phyloP scores from a whole-genome alignment of 2,329 filamentous ascomycete species.

The Penicillium sp. region DNA sequence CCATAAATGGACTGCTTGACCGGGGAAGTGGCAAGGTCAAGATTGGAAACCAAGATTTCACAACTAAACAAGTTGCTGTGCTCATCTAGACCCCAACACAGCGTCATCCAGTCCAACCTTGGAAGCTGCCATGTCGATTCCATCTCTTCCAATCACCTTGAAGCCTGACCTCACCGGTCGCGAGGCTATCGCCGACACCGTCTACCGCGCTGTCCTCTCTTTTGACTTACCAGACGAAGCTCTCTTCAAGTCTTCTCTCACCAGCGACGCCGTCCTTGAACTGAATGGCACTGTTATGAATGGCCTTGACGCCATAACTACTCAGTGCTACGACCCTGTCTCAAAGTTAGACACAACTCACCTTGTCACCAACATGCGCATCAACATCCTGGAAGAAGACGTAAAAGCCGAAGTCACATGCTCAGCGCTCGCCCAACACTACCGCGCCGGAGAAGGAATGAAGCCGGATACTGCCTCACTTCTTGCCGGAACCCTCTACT shows the following conservation, averaged over 20 bases:
- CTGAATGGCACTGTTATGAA: conserved; percentile 22
- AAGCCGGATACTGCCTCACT: conserved; percentile 24
- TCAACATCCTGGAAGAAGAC: conserved; percentile 14
- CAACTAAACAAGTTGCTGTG: too few species aligned
- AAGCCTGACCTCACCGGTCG: conserved; percentile 22
- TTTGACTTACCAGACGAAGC: conserved; percentile 30
- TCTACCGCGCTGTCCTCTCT: conserved; percentile 30
- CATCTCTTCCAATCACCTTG: too few species aligned
- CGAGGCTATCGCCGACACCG: conserved; percentile 36
- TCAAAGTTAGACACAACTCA: conserved; percentile 33
- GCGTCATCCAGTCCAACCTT: too few species aligned
- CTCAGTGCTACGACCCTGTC: conserved; percentile 21
- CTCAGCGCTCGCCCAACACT: conserved; percentile 24
- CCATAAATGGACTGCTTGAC: too few species aligned
- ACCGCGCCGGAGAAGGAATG: conserved; percentile 26
- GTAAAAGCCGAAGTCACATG: conserved; percentile 17
- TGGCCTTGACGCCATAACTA: conserved; percentile 22
- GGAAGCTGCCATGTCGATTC: too few species aligned
- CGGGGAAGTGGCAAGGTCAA: too few species aligned
- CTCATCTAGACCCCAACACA: too few species aligned
- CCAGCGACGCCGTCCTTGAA: conserved; percentile 19
- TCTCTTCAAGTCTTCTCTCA: conserved; percentile 34
- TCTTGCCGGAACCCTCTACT: conserved; percentile 31
- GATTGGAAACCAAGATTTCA: too few species aligned
- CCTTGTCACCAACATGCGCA: conserved; percentile 24